Conservation (phyloP, 164 flowering plant genomes). For the Sextonia rubra region DNA sequence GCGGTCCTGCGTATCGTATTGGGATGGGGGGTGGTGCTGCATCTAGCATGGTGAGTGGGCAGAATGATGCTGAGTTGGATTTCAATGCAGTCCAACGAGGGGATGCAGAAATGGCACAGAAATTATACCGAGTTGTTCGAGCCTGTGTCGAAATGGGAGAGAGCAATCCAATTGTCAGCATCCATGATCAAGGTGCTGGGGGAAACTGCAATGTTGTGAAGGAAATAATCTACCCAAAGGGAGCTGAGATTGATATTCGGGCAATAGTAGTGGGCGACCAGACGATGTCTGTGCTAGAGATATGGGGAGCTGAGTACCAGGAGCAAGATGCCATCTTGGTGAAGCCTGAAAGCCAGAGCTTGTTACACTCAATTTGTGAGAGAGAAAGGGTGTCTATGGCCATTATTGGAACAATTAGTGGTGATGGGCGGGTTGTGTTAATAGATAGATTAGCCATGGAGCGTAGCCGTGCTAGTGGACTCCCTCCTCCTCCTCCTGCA, state of each 20-base stretch:
- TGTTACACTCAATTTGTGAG: conserved; percentile 68
- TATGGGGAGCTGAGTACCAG: conserved; percentile 98
- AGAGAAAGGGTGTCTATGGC: conserved; percentile 93
- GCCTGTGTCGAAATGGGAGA: conserved; percentile 91
- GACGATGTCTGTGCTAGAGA: conserved; percentile 92
- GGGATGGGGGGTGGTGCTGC: conserved; percentile 99
- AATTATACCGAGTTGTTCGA: conserved; percentile 85
- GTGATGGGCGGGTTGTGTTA: conserved; percentile 66
- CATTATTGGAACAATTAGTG: conserved; percentile 81
- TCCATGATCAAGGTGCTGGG: conserved; percentile 97
- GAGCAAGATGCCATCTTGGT: conserved; percentile 96
- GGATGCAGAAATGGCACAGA: conserved; percentile 98
- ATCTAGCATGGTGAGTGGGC: conserved; percentile 98
- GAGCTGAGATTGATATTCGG: conserved; percentile 85
- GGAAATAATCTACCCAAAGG: conserved; percentile 90
- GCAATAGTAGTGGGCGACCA: conserved; percentile 87
- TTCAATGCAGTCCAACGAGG: conserved; percentile 98
- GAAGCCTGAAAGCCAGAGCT: conserved; percentile 63
- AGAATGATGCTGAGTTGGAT: conserved; percentile 91
- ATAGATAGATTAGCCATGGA: conserved; percentile 61
- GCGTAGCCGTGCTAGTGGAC: conserved; percentile 38
- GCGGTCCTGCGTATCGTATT: conserved; percentile 96
- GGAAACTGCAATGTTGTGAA: conserved; percentile 97
- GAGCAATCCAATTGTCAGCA: conserved; percentile 84
- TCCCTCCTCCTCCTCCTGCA: conserved; percentile 71